A percentile compares a stretch with the other conserved stretches of the same genome.
Evolutionary conservation across 805 yeast species (phyloP).

Genomic region (Metschnikowia aberdeeniae): DNA sequence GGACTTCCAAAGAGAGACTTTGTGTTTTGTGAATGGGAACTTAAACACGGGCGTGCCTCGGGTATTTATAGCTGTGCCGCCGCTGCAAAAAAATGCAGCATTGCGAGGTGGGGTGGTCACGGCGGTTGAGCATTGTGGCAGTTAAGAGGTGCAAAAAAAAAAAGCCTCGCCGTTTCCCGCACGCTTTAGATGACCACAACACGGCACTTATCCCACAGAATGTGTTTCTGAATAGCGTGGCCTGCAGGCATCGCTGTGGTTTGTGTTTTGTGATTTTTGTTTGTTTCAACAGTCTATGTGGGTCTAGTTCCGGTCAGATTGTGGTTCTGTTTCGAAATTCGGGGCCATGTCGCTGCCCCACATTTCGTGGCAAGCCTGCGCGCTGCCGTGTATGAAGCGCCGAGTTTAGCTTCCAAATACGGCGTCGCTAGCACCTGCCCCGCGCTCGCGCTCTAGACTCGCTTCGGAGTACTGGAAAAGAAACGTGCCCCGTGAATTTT

Average conservation of each 20-base stretch:
- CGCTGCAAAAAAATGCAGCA: not conserved
- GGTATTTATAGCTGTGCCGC: constrained; percentile 1
- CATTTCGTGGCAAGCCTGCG: not conserved
- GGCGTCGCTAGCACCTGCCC: constrained; percentile 5
- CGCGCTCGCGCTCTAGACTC: constrained; percentile 2
- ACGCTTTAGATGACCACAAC: not conserved
- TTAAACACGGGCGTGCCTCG: not conserved
- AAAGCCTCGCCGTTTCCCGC: not conserved
- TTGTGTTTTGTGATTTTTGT: not conserved
- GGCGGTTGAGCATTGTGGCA: constrained; percentile 6
- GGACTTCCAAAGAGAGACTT: not conserved
- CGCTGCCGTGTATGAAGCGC: constrained; percentile 1
- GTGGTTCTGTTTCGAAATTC: not conserved
- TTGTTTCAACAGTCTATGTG: not conserved
- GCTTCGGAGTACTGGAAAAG: not conserved
- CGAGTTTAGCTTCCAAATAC: not conserved
- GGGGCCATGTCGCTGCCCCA: not conserved
- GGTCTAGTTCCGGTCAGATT: not conserved
- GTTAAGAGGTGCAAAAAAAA: not conserved
- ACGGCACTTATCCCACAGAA: not conserved
- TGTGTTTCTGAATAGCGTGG: not conserved
- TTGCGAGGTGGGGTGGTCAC: constrained; percentile 4
- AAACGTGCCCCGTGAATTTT: not conserved
- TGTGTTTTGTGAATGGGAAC: not conserved
- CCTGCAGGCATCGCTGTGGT: not conserved